phyloP scores from a whole-genome alignment of 2,329 filamentous ascomycete species.

The Pyricularia sp. region DNA sequence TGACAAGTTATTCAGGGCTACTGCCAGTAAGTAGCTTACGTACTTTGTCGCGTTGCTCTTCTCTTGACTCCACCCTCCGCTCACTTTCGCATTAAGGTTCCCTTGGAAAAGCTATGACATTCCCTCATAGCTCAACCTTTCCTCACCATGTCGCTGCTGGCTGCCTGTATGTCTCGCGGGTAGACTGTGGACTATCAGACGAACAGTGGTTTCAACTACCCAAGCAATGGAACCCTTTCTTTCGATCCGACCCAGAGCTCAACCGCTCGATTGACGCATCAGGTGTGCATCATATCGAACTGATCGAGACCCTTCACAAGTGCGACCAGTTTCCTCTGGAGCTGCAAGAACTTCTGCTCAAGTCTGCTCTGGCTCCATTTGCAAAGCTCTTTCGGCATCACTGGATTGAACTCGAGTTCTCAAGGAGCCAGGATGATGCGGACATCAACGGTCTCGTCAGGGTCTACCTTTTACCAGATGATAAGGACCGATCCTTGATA shows the following conservation, averaged over 20 bases:
- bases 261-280: not conserved
- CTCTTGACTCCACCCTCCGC: not conserved
- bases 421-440: constrained; percentile 11
- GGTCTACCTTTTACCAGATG: constrained; percentile 57
- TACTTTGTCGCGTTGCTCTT: no score
- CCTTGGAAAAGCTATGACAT: not conserved
- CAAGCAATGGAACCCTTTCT: constrained; percentile 3
- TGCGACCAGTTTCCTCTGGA: constrained; percentile 1
- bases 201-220: not conserved
- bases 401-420: constrained; percentile 37
- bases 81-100: not conserved
- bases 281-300: not conserved
- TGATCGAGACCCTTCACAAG: not conserved
- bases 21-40: not conserved
- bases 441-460: constrained; percentile 28
- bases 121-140: not conserved
- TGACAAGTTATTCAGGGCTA: not conserved
- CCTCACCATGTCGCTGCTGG: constrained; percentile 3
- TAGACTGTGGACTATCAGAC: not conserved
- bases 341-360: constrained; percentile 10
- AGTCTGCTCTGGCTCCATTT: constrained; percentile 8
- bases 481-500: constrained; percentile 46
- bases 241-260: not conserved
- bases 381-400: constrained; percentile 21
- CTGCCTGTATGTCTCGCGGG: not conserved